Evolutionary conservation across 441 rosid genomes (phyloP).

Genomic region (Erodium trifolium): DNA sequence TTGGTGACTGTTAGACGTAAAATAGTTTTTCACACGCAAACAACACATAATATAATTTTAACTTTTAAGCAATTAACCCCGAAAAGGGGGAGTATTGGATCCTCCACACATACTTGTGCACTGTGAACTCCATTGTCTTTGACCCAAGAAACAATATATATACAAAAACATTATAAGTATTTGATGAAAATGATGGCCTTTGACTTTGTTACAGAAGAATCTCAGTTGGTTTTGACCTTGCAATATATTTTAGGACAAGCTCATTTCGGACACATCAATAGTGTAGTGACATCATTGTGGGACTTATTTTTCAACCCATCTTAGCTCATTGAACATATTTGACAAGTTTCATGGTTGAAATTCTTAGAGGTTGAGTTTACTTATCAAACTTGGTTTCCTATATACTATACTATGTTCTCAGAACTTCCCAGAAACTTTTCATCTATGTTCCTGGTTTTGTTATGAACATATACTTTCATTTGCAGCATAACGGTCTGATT

Average conservation of each 20-base stretch:
- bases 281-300: constrained; percentile 1
- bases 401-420: neutral
- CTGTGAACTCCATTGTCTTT: neutral
- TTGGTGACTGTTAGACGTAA: too few relatives aligned
- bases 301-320: constrained; percentile 15
- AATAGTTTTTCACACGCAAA: too few relatives aligned
- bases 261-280: neutral
- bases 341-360: too few relatives aligned
- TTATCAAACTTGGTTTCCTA: constrained; percentile 25
- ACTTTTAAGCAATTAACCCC: too few relatives aligned
- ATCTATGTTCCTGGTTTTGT: neutral
- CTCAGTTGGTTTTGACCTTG: constrained; percentile 5
- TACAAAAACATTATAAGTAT: neutral
- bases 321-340: constrained; percentile 18
- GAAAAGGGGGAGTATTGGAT: too few relatives aligned
- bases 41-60: too few relatives aligned
- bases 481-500: constrained; percentile 8
- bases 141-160: neutral
- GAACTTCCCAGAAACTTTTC: neutral
- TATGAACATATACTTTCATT: neutral
- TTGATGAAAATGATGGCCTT: neutral
- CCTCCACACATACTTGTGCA: neutral
- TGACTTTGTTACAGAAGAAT: neutral
- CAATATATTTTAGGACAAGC: constrained; percentile 2
- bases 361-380: constrained; percentile 10